phyloP scores from a whole-genome alignment of 106 monocot species.

The Phalaenopsis equestris region DNA sequence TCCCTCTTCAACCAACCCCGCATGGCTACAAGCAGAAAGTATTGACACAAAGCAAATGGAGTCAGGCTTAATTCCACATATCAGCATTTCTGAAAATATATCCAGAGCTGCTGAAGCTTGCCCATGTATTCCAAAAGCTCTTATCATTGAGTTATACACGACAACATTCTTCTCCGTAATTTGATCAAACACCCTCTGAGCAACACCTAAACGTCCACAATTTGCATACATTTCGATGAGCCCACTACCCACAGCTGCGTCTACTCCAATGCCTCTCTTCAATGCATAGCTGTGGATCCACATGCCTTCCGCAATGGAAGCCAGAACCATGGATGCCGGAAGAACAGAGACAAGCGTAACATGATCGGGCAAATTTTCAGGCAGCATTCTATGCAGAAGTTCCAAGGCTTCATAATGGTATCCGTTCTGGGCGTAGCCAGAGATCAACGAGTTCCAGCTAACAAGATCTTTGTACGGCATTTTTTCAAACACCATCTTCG shows the following conservation, averaged over 20 bases:
- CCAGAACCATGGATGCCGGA: constrained; percentile 27
- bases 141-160: constrained; percentile 35
- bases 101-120: constrained; percentile 27
- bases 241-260: constrained; percentile 24
- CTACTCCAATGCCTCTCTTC: constrained; percentile 17
- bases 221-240: constrained; percentile 37
- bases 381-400: constrained; percentile 27
- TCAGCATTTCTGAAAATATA: constrained; percentile 27
- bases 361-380: constrained; percentile 15
- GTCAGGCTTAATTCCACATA: constrained; percentile 17
- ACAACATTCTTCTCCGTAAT: constrained; percentile 18
- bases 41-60: constrained; percentile 30
- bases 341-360: constrained; percentile 44
- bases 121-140: constrained; percentile 35
- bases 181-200: constrained; percentile 23
- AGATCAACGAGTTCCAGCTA: constrained; percentile 51
- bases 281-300: constrained; percentile 35
- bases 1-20: constrained; percentile 37
- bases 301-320: constrained; percentile 23
- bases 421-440: constrained; percentile 23
- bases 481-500: constrained; percentile 34
- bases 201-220: constrained; percentile 28
- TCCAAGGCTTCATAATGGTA: constrained; percentile 12
- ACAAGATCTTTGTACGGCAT: constrained; percentile 31
- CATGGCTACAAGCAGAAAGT: constrained; percentile 48